Evolutionary conservation across 2,329 filamentous ascomycete species (phyloP), one percentile per base, ranked within the genome.

Genomic region (Microdochium bolleyi): DNA sequence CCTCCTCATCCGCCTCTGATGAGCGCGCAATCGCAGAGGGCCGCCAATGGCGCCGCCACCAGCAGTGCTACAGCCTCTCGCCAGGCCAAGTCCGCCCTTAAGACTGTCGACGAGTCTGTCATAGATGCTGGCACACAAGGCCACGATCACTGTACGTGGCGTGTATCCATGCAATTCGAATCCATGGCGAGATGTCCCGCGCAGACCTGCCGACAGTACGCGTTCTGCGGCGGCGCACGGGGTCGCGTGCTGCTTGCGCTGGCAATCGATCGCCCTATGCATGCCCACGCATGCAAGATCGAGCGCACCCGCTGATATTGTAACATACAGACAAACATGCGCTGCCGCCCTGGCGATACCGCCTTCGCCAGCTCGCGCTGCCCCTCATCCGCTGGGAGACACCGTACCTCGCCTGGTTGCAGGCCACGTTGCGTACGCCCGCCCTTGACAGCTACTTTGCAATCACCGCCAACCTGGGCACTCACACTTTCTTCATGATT

Each of bases 401-500:
- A 27, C 92, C 92, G 1, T 94, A 95, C 70, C 84, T 99, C 19
- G 92, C 92, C 53, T 86, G 82, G 73, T 74, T 96, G 64, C 94
- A 99, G 77, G 80, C 85, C 60, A 83, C 77, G 66, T 71, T 92
- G 67, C 88, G 92, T 63, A 87, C 89, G 21, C 89, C 90, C 1
- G 80, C 88, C 9, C 84, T 97, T 63, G 94, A 99, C 71, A 89
- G 89, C 57, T 99, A 96, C 75, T 99, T 99, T 71, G 92, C 94
- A 50, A 89, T 95, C 59, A 95, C 92, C 1, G 94, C 94, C 57
- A 99, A 97, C 69, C 81, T 97, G 52, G 90, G 94, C 59, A 99
- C 94, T 1, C 94, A 99, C 71, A 99, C 94, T 0, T 97, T 96
- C 75, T 99, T 96, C 77, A 97, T 97, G 92, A 80, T 96, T 60